phyloP scores from a whole-genome alignment of 2,329 filamentous ascomycete species.

The Clonostachys chloroleuca region DNA sequence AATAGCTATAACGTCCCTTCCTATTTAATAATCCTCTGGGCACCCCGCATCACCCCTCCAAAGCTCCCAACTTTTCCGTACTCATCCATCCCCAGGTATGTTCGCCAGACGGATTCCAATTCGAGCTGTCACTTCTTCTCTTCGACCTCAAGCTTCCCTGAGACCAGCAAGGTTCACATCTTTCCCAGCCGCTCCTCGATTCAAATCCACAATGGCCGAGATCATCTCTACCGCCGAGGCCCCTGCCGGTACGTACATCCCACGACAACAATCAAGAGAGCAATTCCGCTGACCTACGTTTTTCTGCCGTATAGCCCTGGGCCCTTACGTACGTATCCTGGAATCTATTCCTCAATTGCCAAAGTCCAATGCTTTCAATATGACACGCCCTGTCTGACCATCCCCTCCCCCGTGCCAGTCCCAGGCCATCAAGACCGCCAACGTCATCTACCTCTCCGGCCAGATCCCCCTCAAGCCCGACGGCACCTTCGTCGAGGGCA shows the following conservation, averaged over 20 bases:
- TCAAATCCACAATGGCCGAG: conserved; percentile 38
- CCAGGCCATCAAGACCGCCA: conserved; percentile 62
- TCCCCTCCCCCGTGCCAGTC: conserved; percentile 34
- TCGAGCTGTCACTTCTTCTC: not conserved
- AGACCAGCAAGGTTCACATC: conserved; percentile 17
- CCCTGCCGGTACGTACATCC: conserved; percentile 44
- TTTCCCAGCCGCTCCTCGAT: conserved; percentile 14
- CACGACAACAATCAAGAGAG: not conserved
- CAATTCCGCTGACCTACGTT: not conserved
- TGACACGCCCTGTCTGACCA: conserved; percentile 2
- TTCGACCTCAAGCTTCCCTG: not conserved
- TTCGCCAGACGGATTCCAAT: not conserved
- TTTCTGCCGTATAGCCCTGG: conserved; percentile 39
- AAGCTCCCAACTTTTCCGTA: too few species aligned
- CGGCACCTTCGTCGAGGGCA: conserved; percentile 52
- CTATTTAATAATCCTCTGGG: too few species aligned
- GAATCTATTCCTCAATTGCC: not conserved
- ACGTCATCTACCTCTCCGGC: conserved; percentile 63
- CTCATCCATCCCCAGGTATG: not conserved
- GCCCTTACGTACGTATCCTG: conserved; percentile 52
- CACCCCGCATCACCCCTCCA: too few species aligned
- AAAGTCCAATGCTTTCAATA: not conserved
- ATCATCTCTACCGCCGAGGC: conserved; percentile 56
- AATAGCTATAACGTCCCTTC: too few species aligned
- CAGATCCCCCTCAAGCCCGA: conserved; percentile 66